Base-by-base conservation (phyloP, 1,284 basidiomycete genomes). In the Microbotryum silenes-acaulis region DNA sequence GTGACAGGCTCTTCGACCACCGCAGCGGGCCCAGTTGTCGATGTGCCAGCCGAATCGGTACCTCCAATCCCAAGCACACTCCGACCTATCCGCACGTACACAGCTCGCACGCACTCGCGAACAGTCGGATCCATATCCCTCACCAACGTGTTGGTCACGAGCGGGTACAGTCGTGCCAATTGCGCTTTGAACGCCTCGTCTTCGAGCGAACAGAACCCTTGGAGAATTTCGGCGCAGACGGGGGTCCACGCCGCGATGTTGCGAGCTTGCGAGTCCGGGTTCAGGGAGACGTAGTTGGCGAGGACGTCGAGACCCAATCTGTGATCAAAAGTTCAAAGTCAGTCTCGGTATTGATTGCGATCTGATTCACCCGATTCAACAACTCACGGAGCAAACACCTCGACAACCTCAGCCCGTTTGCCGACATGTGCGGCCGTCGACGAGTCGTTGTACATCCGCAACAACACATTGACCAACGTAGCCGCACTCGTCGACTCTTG, bases 211-310 rank as follows among this genome's bases (percentile, higher is more conserved):
- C 85, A 86, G 72, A 93, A 91, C 12, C 96, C 96, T 62, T 88
- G 85, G 31, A 99, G 76, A 54, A 97, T 91, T 74, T 97, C 93
- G 4, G 86, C 86, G 18, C 97, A 88, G 29, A 99, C 96, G 14
- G 96, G 96, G 31, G 90, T 96, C 96, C 96, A 99, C 0, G 97
- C 94, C 12, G 85, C 78, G 64, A 99, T 94, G 74, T 97, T 98
- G 75, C 97, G 90, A 54, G 85, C 85, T 77, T 98, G 94, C 3
- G 86, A 91, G 68, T 97, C 94, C 3, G 86, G 77, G 62, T 90
- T 89, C 57, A 98, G 80, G 67, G 88, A 89, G 72, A 87, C 89
- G 77, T 91, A 99, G 75, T 94, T 91, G 67, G 86, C 83, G 57
- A 97, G 79, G 37, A 98, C 89, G 31, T 89, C 90, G 50, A 92